Percentiles rank a stretch among this genome's conserved stretches.
Evolutionary conservation across 305 asterid species (phyloP).

Genomic region (Ilex paraguariensis): DNA sequence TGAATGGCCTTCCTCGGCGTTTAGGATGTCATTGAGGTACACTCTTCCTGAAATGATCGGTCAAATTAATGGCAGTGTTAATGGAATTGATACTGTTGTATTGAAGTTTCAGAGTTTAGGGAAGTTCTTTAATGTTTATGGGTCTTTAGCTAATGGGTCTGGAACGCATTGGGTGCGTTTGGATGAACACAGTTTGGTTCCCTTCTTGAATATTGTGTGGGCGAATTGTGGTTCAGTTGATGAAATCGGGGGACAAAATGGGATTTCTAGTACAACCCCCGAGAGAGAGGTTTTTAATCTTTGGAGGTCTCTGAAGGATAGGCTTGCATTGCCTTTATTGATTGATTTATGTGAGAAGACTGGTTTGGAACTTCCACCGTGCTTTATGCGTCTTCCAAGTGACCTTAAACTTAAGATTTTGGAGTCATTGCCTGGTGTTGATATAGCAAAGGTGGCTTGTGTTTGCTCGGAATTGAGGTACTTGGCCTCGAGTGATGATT

Average conservation of each 20-base stretch:
- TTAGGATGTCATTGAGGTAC: slow-evolving; percentile 44
- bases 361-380: slow-evolving; percentile 72
- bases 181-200: slow-evolving; percentile 26
- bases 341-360: slow-evolving; percentile 69
- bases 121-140: slow-evolving; percentile 42
- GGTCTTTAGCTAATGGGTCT: slow-evolving; percentile 35
- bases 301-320: slow-evolving; percentile 78
- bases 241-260: slow-evolving; percentile 17
- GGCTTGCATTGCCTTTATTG: slow-evolving; percentile 70
- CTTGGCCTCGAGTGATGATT: slow-evolving; percentile 59
- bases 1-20: slow-evolving; percentile 36
- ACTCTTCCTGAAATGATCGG: slow-evolving; percentile 44
- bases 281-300: slow-evolving; percentile 66
- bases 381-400: slow-evolving; percentile 69
- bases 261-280: slow-evolving; percentile 15
- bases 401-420: slow-evolving; percentile 72
- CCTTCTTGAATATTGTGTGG: slow-evolving; percentile 69
- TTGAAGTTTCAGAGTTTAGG: slow-evolving; percentile 26
- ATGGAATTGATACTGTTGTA: slow-evolving; percentile 19
- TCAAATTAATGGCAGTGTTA: slow-evolving; percentile 3
- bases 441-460: slow-evolving; percentile 56
- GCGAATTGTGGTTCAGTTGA: slow-evolving; percentile 59
- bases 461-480: slow-evolving; percentile 57
- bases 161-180: slow-evolving; percentile 22
- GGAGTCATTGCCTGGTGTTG: slow-evolving; percentile 59